Percentiles rank a stretch among this genome's conserved stretches.
phyloP scores from a whole-genome alignment of 139 green algal genomes.

The Chlamydomonas schloesseri region DNA sequence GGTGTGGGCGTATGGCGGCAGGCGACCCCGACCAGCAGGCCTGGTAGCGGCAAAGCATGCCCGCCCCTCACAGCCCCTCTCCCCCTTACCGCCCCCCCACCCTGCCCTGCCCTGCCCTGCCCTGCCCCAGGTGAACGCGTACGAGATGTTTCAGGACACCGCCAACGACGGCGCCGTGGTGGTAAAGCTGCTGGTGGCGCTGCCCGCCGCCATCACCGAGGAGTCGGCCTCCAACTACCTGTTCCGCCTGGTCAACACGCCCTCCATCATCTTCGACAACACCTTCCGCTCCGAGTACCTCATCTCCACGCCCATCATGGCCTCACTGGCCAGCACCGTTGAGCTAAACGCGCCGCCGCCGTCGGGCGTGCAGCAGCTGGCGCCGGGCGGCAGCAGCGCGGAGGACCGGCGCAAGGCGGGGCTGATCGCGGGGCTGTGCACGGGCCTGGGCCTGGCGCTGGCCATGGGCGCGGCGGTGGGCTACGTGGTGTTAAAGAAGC shows the following conservation, averaged over 20 bases:
- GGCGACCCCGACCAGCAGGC: too few relatives aligned
- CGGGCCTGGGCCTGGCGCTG: not conserved
- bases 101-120: too few relatives aligned
- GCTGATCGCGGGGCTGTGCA: not conserved
- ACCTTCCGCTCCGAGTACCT: not conserved
- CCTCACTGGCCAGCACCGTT: not conserved
- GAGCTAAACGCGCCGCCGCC: not conserved
- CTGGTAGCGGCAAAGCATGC: too few relatives aligned
- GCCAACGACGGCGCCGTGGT: not conserved
- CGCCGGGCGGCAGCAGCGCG: too few relatives aligned
- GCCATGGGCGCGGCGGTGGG: not conserved
- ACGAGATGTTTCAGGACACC: conserved; percentile 5
- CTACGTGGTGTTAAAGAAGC: not conserved
- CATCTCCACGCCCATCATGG: not conserved
- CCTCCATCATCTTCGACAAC: conserved; percentile 24
- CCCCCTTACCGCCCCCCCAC: too few relatives aligned
- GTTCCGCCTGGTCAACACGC: conserved; percentile 27
- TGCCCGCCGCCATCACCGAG: not conserved
- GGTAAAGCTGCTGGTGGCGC: not conserved
- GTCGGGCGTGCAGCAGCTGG: not conserved
- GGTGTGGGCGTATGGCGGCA: too few relatives aligned
- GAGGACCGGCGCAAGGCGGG: not conserved
- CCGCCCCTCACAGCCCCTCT: too few relatives aligned
- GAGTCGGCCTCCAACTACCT: not conserved
- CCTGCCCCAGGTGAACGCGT: not conserved